These are phyloP conservation scores for Syzygium malaccense DNA, from an alignment of 441 rosid species.

Conservation along the genomic window DNA sequence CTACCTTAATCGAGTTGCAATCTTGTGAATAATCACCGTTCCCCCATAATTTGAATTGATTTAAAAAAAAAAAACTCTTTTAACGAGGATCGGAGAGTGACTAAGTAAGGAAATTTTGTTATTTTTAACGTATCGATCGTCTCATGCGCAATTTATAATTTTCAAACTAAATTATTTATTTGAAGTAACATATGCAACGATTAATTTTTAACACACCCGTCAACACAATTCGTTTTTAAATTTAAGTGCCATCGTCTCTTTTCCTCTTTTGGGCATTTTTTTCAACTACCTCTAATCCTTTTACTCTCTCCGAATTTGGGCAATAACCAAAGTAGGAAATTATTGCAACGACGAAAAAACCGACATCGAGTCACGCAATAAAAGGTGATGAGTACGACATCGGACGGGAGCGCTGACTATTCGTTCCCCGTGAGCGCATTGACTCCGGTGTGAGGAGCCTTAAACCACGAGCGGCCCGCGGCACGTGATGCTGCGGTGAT, in stretches of 20 bases:
- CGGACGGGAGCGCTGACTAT: background rate
- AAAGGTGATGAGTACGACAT: background rate
- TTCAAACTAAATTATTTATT: background rate
- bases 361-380: too few species aligned
- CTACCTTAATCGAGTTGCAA: background rate
- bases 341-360: background rate
- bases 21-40: background rate
- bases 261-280: background rate
- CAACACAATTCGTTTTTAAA: too few species aligned
- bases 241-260: background rate
- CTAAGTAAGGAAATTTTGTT: background rate
- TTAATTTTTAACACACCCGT: background rate
- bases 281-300: background rate
- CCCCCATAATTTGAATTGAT: background rate
- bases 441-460: background rate
- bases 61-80: background rate
- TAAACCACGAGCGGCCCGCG: background rate
- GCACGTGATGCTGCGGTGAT: background rate
- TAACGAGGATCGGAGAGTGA: accelerated
- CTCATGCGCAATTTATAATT: background rate
- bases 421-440: background rate
- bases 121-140: background rate
- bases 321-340: background rate
- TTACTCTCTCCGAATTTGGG: background rate
- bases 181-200: background rate